These are phyloP conservation scores for Trichoderma sp. DNA, from an alignment of 2,329 filamentous ascomycete genomes.

Conservation along the genomic window DNA sequence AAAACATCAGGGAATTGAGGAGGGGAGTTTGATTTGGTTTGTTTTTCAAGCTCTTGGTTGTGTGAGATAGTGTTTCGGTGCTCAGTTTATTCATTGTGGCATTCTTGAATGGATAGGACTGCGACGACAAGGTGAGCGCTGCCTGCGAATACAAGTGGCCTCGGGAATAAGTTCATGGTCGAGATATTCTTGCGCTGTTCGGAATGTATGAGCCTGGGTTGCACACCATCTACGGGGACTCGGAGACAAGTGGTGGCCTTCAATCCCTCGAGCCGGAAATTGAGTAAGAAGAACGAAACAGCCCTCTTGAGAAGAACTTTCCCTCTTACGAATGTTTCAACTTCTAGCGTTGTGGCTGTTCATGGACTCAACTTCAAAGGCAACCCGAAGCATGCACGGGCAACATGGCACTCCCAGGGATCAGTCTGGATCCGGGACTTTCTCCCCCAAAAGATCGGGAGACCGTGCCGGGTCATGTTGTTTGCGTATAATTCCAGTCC, in stretches of 20 bases:
- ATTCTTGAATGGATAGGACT: neutral
- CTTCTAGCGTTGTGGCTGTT: conserved; percentile 11
- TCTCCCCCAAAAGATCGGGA: neutral
- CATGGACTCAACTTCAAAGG: conserved; percentile 19
- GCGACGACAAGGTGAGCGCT: neutral
- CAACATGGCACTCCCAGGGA: neutral
- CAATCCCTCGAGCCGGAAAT: neutral
- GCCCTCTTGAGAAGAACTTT: neutral
- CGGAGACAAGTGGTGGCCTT: neutral
- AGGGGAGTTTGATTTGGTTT: neutral
- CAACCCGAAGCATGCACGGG: conserved; percentile 12
- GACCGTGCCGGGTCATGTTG: conserved; percentile 7
- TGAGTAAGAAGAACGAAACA: neutral
- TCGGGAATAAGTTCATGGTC: neutral
- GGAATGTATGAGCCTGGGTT: conserved; percentile 7
- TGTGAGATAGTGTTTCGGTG: neutral
- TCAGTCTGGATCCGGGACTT: conserved; percentile 4
- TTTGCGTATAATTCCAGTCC: conserved; percentile 21
- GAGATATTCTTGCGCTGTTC: neutral
- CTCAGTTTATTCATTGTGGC: neutral
- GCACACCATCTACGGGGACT: neutral
- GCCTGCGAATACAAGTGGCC: neutral
- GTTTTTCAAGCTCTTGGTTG: neutral
- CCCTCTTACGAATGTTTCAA: neutral
- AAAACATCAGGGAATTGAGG: neutral